phyloP scores from a whole-genome alignment of 1,284 basidiomycete species.

The Polyporus tsugae region DNA sequence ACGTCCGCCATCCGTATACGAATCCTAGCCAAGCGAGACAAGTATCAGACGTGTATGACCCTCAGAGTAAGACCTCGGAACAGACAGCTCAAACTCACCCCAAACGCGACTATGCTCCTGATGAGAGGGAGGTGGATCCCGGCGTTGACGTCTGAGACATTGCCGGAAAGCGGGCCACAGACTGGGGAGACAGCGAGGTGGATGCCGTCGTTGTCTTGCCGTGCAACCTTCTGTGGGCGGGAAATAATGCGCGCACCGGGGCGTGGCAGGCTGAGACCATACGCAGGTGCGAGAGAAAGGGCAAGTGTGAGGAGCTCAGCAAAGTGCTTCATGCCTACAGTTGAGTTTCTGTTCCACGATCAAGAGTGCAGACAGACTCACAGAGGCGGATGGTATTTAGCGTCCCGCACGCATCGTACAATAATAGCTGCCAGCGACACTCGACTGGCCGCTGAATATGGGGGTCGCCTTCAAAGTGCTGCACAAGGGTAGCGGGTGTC shows the following conservation, averaged over 20 bases:
- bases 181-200: conserved; percentile 47
- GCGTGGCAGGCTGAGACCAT: background rate
- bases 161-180: conserved; percentile 45
- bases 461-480: background rate
- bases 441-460: background rate
- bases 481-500: background rate
- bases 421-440: background rate
- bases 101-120: conserved; percentile 52
- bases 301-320: conserved; percentile 2
- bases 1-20: conserved; percentile 46
- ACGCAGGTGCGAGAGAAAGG: background rate
- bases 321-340: background rate
- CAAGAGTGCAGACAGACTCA: background rate
- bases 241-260: background rate
- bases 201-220: conserved; percentile 38
- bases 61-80: background rate
- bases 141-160: conserved; percentile 47
- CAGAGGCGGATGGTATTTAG: background rate
- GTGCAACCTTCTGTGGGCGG: background rate
- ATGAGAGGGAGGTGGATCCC: conserved; percentile 42
- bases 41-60: background rate
- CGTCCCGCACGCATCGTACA: background rate
- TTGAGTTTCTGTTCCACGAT: background rate
- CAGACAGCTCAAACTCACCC: conserved; percentile 36
- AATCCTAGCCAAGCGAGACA: conserved; percentile 35